Percentiles rank a stretch among this genome's conserved stretches.
phyloP scores from a whole-genome alignment of 495 filamentous ascomycete genomes.

The Penicillium samsonianum region DNA sequence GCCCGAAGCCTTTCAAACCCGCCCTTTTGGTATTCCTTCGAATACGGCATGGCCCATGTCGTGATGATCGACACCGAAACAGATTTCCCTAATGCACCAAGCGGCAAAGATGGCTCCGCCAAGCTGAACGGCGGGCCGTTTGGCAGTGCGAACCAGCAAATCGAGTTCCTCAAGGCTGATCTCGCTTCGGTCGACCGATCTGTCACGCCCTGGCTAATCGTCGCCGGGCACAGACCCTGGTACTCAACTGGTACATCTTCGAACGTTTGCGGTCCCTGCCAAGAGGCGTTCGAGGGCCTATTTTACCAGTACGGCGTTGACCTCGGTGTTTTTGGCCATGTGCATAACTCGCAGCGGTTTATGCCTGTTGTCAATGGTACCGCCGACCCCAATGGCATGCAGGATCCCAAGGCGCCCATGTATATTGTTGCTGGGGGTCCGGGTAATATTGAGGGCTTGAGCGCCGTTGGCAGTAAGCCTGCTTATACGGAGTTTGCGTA shows the following conservation, averaged over 20 bases:
- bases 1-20: conserved; percentile 54
- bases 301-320: conserved; percentile 63
- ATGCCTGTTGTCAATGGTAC: conserved; percentile 44
- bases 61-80: conserved; percentile 61
- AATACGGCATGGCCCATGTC: conserved; percentile 61
- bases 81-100: conserved; percentile 48
- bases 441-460: conserved; percentile 50
- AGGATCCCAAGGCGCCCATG: conserved; percentile 56
- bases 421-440: conserved; percentile 54
- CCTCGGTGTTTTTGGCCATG: conserved; percentile 61
- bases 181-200: conserved; percentile 51
- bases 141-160: conserved; percentile 38
- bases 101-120: conserved; percentile 48
- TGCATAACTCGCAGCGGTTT: conserved; percentile 58
- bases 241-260: conserved; percentile 44
- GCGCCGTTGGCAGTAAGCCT: conserved; percentile 39
- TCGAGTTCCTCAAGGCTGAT: conserved; percentile 48
- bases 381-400: conserved; percentile 48
- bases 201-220: conserved; percentile 58
- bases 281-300: conserved; percentile 58
- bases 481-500: conserved; percentile 56
- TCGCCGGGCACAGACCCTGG: conserved; percentile 63
- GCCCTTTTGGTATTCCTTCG: conserved; percentile 67
- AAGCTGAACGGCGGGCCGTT: conserved; percentile 54
- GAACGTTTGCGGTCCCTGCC: conserved; percentile 52